Base-by-base conservation (phyloP, 495 filamentous ascomycete species). In the Trichoderma virens region DNA sequence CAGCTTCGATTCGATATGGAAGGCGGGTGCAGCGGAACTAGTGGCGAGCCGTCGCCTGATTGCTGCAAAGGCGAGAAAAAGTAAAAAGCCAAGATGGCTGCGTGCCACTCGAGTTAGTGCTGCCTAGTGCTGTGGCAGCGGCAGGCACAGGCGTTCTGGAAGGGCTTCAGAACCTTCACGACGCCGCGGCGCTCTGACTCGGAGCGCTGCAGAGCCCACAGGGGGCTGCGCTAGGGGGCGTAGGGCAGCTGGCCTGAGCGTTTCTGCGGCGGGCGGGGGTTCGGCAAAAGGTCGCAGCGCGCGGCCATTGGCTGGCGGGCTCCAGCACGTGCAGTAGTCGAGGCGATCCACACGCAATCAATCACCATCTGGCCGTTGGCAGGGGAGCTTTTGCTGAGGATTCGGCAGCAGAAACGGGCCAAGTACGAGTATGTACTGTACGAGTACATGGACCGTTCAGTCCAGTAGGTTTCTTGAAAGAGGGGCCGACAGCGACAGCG, bases 171-270 rank as follows among this genome's bases (percentile, higher is more conserved):
- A 56, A 56, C 51, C 18, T 16, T 25, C 18, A n/a, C 8, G 7
- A 25, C 18, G 16, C 45, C 23, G 4, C 45, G 23, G 45, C 8
- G 20, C 45, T 20, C 45, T 51, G 45, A 51, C 45, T 51, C 45
- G 45, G 6, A 7, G 45, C n/a, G 18, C 45, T 20, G 45, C 20
- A 20, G 45, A 51, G n/a, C 23, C 45, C 45, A 51, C 45, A 51
- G 45, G 45, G 45, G 45, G 45, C n/a, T 27, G 45, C 45, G 45
- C 45, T 51, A 51, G 45, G 45, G 18, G 45, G 45, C 45, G 45
- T 51, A 51, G 45, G 45, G 45, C 45, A 51, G 20, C 16, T 51
- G 45, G 45, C 45, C 8, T 11, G 45, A 51, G 45, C 45, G 18
- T 25, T n/a, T n/a, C 7, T 7, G 4, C n/a, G 23, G 45, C 45